Evolutionary conservation across 192 early-diverging fungal species (phyloP), one percentile per base, ranked within the genome.

Genomic region (Funneliformis geosporum): DNA sequence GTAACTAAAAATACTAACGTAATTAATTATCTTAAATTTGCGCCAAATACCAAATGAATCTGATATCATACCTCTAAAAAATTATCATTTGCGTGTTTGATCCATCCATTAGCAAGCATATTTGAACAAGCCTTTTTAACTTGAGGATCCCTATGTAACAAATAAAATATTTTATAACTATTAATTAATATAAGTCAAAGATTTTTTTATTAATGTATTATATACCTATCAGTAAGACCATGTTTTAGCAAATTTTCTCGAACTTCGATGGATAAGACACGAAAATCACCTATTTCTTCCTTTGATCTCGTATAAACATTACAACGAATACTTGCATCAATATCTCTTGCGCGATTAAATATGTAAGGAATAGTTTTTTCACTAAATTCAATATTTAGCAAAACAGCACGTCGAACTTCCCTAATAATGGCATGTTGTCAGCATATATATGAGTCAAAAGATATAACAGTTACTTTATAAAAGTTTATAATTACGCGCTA

Each of bases 351-450:
- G 12, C 95, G 87, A 80, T 95, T 89, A 10, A 97, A 81, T 61
- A 97, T 89, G 60, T 82, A 86, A 6, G 92, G 91, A 16, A 93
- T 75, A 1, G 95, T 94, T 40, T 76, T 67, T 64, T 85, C 84
- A 25, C 79, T 90, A 61, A 91, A 88, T 43, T 89, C 91, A 55
- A 95, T 87, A 81, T 95, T 93, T 78, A 92, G 88, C 50, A 97
- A 79, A 50, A 94, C 92, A 7, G 91, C 92, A 60, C 93, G 90
- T 67, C 96, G 92, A 18, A 97, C 94, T 74, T 97, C 95, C 18
- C 92, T 93, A 75, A 27, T 65, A 40, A 66, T 33, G 33, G 33
- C 33, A 33, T 33, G 33, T 0, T 33, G 33, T 33, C 33, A 33
- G 33, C 33, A 33, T 33, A 33, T n/a, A n/a, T 2, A 33, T 33